Evolutionary conservation across 805 yeast genomes (phyloP).

Genomic region (Limtongia smithiae): DNA sequence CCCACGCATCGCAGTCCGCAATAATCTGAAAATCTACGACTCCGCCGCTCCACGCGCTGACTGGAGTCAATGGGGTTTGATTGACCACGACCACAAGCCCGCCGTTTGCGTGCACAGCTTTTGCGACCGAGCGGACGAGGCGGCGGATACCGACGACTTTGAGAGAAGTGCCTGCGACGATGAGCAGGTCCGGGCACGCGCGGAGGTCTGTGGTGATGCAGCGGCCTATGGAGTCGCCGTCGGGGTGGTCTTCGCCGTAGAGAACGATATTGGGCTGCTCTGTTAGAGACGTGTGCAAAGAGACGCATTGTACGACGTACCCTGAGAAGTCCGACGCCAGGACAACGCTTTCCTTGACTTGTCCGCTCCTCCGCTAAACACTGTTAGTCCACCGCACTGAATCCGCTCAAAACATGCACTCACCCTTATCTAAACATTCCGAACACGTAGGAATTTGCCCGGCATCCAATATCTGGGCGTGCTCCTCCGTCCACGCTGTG

Average conservation of each 20-base stretch:
- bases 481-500: constrained; percentile 59
- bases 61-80: constrained; percentile 41
- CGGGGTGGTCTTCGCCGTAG: constrained; percentile 93
- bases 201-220: constrained; percentile 63
- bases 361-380: constrained; percentile 52
- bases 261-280: constrained; percentile 76
- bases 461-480: constrained; percentile 46
- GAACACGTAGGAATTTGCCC: constrained; percentile 80
- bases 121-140: constrained; percentile 65
- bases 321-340: constrained; percentile 72
- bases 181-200: constrained; percentile 64
- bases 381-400: too few species aligned
- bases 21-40: constrained; percentile 75
- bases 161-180: constrained; percentile 91
- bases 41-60: constrained; percentile 61
- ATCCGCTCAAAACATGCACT: too few species aligned
- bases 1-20: constrained; percentile 81
- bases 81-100: constrained; percentile 79
- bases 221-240: constrained; percentile 70
- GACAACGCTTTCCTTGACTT: constrained; percentile 66
- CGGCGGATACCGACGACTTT: constrained; percentile 86
- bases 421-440: constrained; percentile 50
- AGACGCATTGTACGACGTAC: constrained; percentile 4
- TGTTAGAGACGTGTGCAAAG: too few species aligned
- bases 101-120: constrained; percentile 67